Base-by-base conservation (phyloP, 495 filamentous ascomycete species). In the Penicillium antarcticum region DNA sequence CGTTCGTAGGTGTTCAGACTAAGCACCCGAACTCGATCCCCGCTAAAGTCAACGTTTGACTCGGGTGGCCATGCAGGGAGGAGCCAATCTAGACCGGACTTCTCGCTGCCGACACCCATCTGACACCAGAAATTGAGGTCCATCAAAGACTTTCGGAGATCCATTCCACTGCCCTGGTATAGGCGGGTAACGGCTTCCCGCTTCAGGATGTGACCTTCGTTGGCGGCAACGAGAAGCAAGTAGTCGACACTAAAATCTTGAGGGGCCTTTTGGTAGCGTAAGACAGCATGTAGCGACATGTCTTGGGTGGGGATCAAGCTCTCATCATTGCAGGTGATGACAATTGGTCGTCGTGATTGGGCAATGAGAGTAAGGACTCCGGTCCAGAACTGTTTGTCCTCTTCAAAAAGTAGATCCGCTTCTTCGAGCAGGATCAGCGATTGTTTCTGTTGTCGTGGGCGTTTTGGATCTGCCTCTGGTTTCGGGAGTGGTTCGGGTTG, bases 121-220 rank as follows among this genome's bases (percentile, higher is more conserved):
- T 97, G 94, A 60, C 95, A 97, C 91, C 91, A 97, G 66, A 94
- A 95, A 55, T 95, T 84, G 10, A 99, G 75, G 42, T 99, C 90
- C 52, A 80, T 86, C n/a, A 97, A 82, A 0, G 85, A 83, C 23
- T 83, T 88, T 17, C 95, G 83, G 16, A 99, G 73, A 62, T 97
- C 94, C 37, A 76, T 66, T 2, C 75, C 59, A 21, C 85, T 83
- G 1, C 82, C 79, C 38, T 77, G 67, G 58, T 91, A 96, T 3
- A 99, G 79, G 33, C 76, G 70, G 47, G 77, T 73, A 2, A 94
- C 76, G 0, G 88, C 82, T 6, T 82, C 69, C 23, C 90, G 76
- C 35, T 79, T 62, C 10, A 99, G 72, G 5, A 89, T 69, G 68
- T 99, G 95, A 0, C 95, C 95, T 70, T 99, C 95, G 56, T 86